These are phyloP conservation scores for Cystobasidium slooffiae DNA, from an alignment of 1,284 basidiomycete genomes.

Conservation along the genomic window DNA sequence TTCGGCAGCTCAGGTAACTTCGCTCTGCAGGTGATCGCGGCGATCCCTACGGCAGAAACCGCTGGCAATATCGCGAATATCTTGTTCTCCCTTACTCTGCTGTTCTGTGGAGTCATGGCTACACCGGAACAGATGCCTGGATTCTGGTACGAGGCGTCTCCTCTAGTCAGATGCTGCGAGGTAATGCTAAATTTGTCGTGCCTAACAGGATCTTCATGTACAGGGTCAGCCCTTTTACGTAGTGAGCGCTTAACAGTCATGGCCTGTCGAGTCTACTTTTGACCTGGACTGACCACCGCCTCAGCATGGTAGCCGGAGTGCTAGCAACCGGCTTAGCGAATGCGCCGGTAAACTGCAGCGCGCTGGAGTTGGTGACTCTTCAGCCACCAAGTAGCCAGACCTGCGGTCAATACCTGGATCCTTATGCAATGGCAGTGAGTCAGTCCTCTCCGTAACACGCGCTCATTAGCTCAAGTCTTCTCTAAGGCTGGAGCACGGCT, in stretches of 20 bases:
- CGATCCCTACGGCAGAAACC: slow-evolving; percentile 51
- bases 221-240: slow-evolving; percentile 41
- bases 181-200: too few species aligned
- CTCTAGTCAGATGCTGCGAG: too few species aligned
- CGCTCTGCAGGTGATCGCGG: background rate
- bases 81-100: slow-evolving; percentile 58
- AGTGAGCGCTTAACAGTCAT: background rate
- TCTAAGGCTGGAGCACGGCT: slow-evolving; percentile 57
- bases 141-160: slow-evolving; percentile 32
- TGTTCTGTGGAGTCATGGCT: slow-evolving; percentile 57
- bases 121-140: slow-evolving; percentile 19
- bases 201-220: slow-evolving; percentile 78
- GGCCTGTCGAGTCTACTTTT: background rate
- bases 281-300: too few species aligned
- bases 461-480: too few species aligned
- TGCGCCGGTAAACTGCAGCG: slow-evolving; percentile 25
- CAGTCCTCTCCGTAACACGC: background rate
- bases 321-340: slow-evolving; percentile 17
- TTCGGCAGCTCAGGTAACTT: background rate
- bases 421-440: slow-evolving; percentile 30
- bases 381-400: slow-evolving; percentile 20
- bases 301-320: slow-evolving; percentile 27
- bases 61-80: slow-evolving; percentile 60
- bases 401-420: slow-evolving; percentile 28
- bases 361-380: slow-evolving; percentile 18